These are phyloP conservation scores for Saccharomycopsis lassenensis DNA, from an alignment of 805 yeast genomes.

Conservation along the genomic window DNA sequence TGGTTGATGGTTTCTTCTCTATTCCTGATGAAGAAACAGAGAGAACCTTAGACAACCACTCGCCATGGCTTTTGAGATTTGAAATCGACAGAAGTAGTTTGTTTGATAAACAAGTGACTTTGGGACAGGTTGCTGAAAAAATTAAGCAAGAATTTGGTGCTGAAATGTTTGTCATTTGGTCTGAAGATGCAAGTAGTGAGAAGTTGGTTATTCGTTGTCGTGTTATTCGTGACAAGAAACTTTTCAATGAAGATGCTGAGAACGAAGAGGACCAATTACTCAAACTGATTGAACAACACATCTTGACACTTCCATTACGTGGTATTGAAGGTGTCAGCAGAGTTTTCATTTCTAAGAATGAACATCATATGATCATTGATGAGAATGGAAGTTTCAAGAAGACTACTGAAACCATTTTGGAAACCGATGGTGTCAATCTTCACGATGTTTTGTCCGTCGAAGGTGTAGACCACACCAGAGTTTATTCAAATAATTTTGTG, in stretches of 20 bases:
- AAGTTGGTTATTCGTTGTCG: conserved; percentile 96
- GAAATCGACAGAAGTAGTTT: conserved; percentile 97
- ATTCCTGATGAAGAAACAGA: conserved; percentile 97
- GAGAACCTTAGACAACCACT: conserved; percentile 84
- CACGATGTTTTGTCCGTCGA: conserved; percentile 91
- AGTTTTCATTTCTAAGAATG: conserved; percentile 48
- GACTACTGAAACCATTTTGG: conserved; percentile 95
- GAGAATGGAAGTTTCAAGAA: conserved; percentile 79
- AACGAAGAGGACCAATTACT: conserved; percentile 95
- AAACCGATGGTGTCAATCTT: conserved; percentile 95
- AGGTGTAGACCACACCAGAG: conserved; percentile 85
- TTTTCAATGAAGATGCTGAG: conserved; percentile 85
- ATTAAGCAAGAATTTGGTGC: conserved; percentile 88
- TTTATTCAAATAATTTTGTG: conserved; percentile 93
- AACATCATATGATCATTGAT: conserved; percentile 37
- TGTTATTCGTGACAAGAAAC: conserved; percentile 92
- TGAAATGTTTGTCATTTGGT: conserved; percentile 95
- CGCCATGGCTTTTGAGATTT: conserved; percentile 95
- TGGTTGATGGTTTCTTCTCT: conserved; percentile 93
- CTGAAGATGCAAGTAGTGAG: conserved; percentile 91
- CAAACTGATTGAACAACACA: conserved; percentile 89
- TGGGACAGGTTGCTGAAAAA: conserved; percentile 97
- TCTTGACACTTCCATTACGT: conserved; percentile 90
- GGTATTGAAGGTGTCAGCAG: conserved; percentile 93
- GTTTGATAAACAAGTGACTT: conserved; percentile 94